phyloP scores from a whole-genome alignment of 148 eudicot species.

The Amaranthus cruentus region DNA sequence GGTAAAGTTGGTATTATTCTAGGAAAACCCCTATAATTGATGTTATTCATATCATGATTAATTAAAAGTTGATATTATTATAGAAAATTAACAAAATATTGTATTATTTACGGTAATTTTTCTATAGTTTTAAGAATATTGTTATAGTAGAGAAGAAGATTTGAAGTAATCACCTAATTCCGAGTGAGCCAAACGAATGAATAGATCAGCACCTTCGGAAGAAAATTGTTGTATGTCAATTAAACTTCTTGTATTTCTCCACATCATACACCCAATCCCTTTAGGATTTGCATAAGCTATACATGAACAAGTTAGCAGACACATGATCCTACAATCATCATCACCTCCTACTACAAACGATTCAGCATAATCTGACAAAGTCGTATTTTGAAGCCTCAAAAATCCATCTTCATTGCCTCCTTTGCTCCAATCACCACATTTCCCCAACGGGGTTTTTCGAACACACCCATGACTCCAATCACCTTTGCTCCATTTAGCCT shows the following conservation, averaged over 20 bases:
- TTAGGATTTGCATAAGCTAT: conserved; percentile 30
- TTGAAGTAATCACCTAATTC: conserved; percentile 23
- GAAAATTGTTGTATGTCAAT: conserved; percentile 32
- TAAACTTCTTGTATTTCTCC: conserved; percentile 24
- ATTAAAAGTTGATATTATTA: not conserved
- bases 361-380: conserved; percentile 26
- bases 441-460: conserved; percentile 25
- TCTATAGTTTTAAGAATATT: not conserved
- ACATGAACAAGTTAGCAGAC: conserved; percentile 38
- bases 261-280: conserved; percentile 45
- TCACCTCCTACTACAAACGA: not conserved
- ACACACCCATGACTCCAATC: conserved; percentile 52
- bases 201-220: conserved; percentile 25
- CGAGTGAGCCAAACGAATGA: conserved; percentile 34
- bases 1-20: no score
- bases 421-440: conserved; percentile 28
- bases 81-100: not conserved
- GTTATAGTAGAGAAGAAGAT: no score
- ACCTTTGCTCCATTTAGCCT: conserved; percentile 39
- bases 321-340: conserved; percentile 28
- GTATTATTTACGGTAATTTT: not conserved
- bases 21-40: no score
- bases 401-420: conserved; percentile 32
- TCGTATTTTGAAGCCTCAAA: conserved; percentile 23
- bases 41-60: no score